Conservation (phyloP, 2,329 filamentous ascomycete genomes). For the Sordariomycetes sp. region DNA sequence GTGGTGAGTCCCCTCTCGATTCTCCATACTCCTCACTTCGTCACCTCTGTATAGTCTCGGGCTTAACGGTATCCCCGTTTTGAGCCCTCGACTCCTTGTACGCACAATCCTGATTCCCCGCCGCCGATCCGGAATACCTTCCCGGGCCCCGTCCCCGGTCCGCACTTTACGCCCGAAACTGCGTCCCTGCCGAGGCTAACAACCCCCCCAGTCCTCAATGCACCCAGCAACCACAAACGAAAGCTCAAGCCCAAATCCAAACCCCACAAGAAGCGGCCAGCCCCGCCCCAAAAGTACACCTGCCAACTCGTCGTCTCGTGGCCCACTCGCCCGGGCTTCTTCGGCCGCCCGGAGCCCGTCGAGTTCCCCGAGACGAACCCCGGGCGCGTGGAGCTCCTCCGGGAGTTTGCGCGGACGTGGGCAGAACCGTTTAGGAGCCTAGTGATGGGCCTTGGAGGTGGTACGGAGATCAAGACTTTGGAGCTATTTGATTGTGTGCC, state of each 20-base stretch:
- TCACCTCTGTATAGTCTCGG: too few species aligned
- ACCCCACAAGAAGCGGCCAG: slow-evolving; percentile 18
- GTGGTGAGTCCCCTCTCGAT: slow-evolving; percentile 19
- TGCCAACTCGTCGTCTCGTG: slow-evolving; percentile 39
- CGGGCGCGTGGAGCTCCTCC: slow-evolving; percentile 27
- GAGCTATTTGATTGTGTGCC: slow-evolving; percentile 34
- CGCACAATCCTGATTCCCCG: neutral
- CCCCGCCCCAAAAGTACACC: slow-evolving; percentile 19
- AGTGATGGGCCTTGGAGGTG: slow-evolving; percentile 20
- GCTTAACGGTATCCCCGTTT: too few species aligned
- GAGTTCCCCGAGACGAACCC: slow-evolving; percentile 23
- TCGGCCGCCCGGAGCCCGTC: slow-evolving; percentile 15
- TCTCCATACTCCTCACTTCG: neutral
- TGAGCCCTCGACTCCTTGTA: too few species aligned
- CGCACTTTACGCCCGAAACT: neutral
- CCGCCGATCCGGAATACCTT: neutral
- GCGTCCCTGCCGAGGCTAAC: neutral
- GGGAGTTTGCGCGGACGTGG: slow-evolving; percentile 28
- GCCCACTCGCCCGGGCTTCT: slow-evolving; percentile 24
- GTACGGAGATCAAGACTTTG: slow-evolving; percentile 28
- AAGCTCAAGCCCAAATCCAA: slow-evolving; percentile 29
- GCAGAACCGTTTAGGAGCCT: slow-evolving; percentile 32
- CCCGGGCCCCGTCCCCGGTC: neutral
- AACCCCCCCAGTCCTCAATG: neutral
- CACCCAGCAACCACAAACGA: neutral